Percentiles rank a stretch among this genome's conserved stretches.
Evolutionary conservation across 2,329 filamentous ascomycete genomes (phyloP).

Genomic region (Colletotrichum siamense): DNA sequence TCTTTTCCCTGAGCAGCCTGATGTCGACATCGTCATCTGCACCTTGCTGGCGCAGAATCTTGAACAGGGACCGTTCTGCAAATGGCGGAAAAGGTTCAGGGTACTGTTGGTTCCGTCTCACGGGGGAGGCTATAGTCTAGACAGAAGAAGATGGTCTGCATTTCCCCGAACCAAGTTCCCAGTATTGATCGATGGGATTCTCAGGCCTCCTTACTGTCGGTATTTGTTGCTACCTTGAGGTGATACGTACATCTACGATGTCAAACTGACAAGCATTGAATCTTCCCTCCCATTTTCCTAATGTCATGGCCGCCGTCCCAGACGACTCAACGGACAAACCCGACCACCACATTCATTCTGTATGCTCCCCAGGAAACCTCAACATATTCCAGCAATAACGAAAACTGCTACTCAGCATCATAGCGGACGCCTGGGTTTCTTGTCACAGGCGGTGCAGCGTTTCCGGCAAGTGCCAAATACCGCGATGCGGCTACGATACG

Average conservation of each 20-base stretch:
- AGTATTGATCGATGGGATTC: background rate
- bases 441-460: accelerated
- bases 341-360: too few relatives aligned
- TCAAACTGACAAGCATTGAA: background rate
- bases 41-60: accelerated
- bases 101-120: background rate
- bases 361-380: too few relatives aligned
- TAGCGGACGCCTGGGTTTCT: background rate
- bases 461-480: background rate
- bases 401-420: background rate
- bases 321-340: too few relatives aligned
- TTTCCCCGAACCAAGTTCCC: accelerated
- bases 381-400: accelerated
- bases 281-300: too few relatives aligned
- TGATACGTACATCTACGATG: background rate
- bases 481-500: background rate
- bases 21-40: background rate
- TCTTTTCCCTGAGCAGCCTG: too few relatives aligned
- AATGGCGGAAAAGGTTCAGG: background rate
- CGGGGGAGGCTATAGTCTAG: background rate
- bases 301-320: too few relatives aligned
- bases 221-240: background rate
- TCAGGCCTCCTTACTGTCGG: background rate
- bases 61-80: background rate
- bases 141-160: background rate